Evolutionary conservation across 2,329 filamentous ascomycete species (phyloP).

Genomic region (Seiridium cupressi): DNA sequence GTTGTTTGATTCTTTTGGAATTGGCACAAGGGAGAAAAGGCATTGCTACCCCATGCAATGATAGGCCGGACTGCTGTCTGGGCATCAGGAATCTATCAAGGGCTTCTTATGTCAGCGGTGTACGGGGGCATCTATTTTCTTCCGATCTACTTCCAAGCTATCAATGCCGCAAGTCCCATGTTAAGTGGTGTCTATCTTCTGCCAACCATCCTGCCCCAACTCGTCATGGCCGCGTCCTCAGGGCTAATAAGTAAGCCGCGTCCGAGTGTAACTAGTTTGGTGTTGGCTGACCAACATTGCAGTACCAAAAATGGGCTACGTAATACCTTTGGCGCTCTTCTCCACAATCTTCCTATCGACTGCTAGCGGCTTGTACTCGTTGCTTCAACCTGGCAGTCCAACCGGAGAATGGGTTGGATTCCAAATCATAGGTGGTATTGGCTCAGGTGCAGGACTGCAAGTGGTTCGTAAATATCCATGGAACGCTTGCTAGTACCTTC

Average conservation of each 20-base stretch:
- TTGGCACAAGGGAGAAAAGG: constrained; percentile 37
- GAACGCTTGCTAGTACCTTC: background rate
- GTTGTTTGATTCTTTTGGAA: constrained; percentile 40
- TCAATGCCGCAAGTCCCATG: constrained; percentile 16
- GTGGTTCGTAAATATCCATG: background rate
- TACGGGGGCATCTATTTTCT: constrained; percentile 19
- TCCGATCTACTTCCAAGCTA: background rate
- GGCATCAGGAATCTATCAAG: constrained; percentile 26
- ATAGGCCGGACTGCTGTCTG: constrained; percentile 37
- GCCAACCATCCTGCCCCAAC: constrained; percentile 24
- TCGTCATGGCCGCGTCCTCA: constrained; percentile 22
- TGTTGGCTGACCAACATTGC: too few species aligned
- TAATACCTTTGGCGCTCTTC: background rate
- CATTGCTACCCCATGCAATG: constrained; percentile 48
- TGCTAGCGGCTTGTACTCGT: background rate
- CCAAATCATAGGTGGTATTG: background rate
- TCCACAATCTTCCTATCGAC: background rate
- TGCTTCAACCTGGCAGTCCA: background rate
- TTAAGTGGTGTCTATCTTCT: constrained; percentile 31
- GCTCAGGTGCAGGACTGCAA: background rate
- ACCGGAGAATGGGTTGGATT: background rate
- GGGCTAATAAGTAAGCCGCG: too few species aligned
- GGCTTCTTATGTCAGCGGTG: constrained; percentile 13
- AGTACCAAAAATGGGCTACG: background rate
- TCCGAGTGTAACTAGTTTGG: too few species aligned